phyloP scores from a whole-genome alignment of 2,329 filamentous ascomycete species.

The Colletotrichum lini region DNA sequence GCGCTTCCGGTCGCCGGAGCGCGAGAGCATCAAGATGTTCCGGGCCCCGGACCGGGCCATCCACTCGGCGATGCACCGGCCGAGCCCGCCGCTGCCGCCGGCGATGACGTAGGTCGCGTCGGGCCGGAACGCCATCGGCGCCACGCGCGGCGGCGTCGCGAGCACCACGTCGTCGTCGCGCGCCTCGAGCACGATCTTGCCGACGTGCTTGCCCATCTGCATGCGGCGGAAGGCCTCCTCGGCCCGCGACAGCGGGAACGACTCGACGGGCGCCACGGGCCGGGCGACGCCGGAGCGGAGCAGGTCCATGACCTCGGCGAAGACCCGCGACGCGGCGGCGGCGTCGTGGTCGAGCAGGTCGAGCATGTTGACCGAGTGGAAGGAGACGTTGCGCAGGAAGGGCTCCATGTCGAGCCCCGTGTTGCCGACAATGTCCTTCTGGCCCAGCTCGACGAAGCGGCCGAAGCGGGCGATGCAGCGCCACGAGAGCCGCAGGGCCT shows the following conservation, averaged over 20 bases:
- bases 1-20: constrained; percentile 41
- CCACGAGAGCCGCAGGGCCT: constrained; percentile 59
- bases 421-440: constrained; percentile 56
- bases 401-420: constrained; percentile 62
- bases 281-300: constrained; percentile 43
- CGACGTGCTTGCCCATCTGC: constrained; percentile 55
- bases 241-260: constrained; percentile 45
- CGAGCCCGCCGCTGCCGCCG: constrained; percentile 27
- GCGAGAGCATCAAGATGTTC: constrained; percentile 48
- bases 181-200: constrained; percentile 53
- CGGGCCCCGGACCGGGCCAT: constrained; percentile 50
- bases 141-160: constrained; percentile 21
- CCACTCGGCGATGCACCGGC: constrained; percentile 44
- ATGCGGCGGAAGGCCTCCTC: constrained; percentile 54
- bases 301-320: constrained; percentile 43
- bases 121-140: not conserved
- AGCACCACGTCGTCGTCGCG: constrained; percentile 25
- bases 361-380: constrained; percentile 60
- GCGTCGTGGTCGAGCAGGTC: constrained; percentile 45
- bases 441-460: constrained; percentile 62
- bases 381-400: constrained; percentile 61
- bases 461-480: constrained; percentile 60
- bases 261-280: constrained; percentile 49
- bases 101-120: constrained; percentile 37
- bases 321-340: constrained; percentile 45